Evolutionary conservation across 352 stramenopile species (phyloP), one percentile per base, ranked within the genome.

Genomic region (Phytophthora parvispora): DNA sequence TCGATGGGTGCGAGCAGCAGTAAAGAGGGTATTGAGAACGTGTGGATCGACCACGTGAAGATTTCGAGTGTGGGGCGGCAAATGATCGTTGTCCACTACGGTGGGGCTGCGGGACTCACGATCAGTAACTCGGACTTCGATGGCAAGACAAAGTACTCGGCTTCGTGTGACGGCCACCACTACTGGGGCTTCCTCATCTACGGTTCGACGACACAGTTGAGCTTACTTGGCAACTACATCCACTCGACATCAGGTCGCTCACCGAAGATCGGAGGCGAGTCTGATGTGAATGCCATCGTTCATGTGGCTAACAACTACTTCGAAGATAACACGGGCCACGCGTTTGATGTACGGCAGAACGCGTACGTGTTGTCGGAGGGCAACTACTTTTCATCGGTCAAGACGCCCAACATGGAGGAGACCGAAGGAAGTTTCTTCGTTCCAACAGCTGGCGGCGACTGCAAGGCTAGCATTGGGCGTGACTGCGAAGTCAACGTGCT

Each of bases 1-100:
- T 60, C 52, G 13, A 68, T 78, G 36, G 49, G 67, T 6, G 73
- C 38, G 38, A 45, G 67, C 10, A 67, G 42, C 27, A 61, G 60
- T 20, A 64, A 64, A 20, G 34, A 24, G 7, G 31, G 72, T 3
- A 57, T 71, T 36, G 48, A 83, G 29, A 71, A 75, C 16, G 51
- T 86, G 47, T 89, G 78, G 78, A 69, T 87, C 31, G 74, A 87
- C 50, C 81, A 89, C 65, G 57, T 88, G 56, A 86, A 86, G 42
- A 59, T 86, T 34, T 80, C 69, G 5, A 62, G 52, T 10, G 45
- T 84, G 22, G 77, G 75, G 12, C 72, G 77, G 7, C 69, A 89
- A 36, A 85, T 89, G 75, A 16, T 88, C 13, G 70, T 74, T 2
- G 76, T 64, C 16, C 64, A 70, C 51, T 75, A 58, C 27, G 54